Conservation (phyloP, 805 yeast species). For the Suhomyces canberraensis region DNA sequence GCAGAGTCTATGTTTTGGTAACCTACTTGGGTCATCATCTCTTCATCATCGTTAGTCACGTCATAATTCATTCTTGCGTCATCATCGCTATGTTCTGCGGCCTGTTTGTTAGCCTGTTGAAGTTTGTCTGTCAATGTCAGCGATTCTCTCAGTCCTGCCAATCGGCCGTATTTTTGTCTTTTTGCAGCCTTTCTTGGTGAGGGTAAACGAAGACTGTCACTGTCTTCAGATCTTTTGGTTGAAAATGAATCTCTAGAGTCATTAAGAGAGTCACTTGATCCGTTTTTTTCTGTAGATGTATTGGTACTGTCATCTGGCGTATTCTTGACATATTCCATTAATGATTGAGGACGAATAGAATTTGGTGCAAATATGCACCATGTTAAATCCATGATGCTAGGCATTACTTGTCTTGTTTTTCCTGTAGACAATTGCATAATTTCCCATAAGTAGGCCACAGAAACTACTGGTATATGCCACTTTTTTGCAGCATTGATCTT, state of each 20-base stretch:
- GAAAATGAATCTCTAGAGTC: not conserved
- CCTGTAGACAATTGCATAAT: slow-evolving; percentile 33
- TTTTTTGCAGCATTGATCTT: slow-evolving; percentile 57
- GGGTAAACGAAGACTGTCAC: slow-evolving; percentile 32
- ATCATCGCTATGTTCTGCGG: slow-evolving; percentile 1
- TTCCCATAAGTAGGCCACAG: slow-evolving; percentile 55
- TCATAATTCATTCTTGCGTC: slow-evolving; percentile 10
- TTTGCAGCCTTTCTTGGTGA: slow-evolving; percentile 50
- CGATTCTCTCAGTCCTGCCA: slow-evolving; percentile 33
- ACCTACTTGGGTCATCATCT: slow-evolving; percentile 19
- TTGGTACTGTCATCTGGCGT: not conserved
- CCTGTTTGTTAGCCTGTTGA: slow-evolving; percentile 1
- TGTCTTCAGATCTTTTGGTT: slow-evolving; percentile 12
- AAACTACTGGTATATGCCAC: slow-evolving; percentile 58
- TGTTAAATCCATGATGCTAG: slow-evolving; percentile 41
- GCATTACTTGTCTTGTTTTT: slow-evolving; percentile 19
- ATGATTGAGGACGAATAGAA: slow-evolving; percentile 19
- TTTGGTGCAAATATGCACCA: slow-evolving; percentile 59
- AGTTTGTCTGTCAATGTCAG: not conserved
- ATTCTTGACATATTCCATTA: slow-evolving; percentile 18
- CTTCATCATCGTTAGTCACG: slow-evolving; percentile 18
- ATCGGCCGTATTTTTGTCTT: slow-evolving; percentile 44
- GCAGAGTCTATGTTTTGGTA: slow-evolving; percentile 22
- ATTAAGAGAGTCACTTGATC: not conserved
- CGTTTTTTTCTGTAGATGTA: not conserved